These are phyloP conservation scores for Capronia americana DNA, from an alignment of 2,329 filamentous ascomycete species.

Conservation along the genomic window DNA sequence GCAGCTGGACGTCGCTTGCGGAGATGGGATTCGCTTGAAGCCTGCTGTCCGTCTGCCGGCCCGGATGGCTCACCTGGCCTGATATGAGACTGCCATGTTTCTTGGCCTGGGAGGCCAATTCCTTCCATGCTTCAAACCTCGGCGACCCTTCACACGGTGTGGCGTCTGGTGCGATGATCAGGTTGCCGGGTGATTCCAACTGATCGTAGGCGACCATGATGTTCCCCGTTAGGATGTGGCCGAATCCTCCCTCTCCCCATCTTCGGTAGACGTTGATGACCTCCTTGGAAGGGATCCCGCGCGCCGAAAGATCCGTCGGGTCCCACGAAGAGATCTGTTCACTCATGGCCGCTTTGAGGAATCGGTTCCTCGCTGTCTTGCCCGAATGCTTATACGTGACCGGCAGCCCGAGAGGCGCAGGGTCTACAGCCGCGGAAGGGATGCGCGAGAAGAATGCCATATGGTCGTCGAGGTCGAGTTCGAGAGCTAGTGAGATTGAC, in stretches of 20 bases:
- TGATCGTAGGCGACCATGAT: conserved; percentile 64
- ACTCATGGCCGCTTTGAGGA: conserved; percentile 72
- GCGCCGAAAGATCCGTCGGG: conserved; percentile 57
- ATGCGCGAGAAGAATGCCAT: conserved; percentile 14
- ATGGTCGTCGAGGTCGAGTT: too few species aligned
- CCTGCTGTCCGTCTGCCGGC: conserved; percentile 57
- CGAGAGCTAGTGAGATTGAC: conserved; percentile 7
- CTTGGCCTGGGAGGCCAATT: conserved; percentile 62
- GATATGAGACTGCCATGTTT: conserved; percentile 63
- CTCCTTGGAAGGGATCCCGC: conserved; percentile 61
- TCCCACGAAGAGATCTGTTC: conserved; percentile 69
- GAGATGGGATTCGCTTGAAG: conserved; percentile 59
- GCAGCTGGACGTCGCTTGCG: conserved; percentile 54
- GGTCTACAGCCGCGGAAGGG: conserved; percentile 2
- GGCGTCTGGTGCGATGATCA: conserved; percentile 62
- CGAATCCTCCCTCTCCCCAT: conserved; percentile 66
- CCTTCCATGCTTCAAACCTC: conserved; percentile 66
- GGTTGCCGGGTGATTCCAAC: conserved; percentile 62
- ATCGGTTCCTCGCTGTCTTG: conserved; percentile 66
- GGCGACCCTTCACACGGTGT: conserved; percentile 60
- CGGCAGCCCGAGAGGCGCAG: not conserved
- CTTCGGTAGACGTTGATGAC: conserved; percentile 64
- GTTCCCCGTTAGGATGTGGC: conserved; percentile 68
- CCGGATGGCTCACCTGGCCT: conserved; percentile 68
- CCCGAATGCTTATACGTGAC: conserved; percentile 46